Evolutionary conservation across 2,329 filamentous ascomycete genomes (phyloP), one percentile per base, ranked within the genome.

Genomic region (Epichloe aotearoae): DNA sequence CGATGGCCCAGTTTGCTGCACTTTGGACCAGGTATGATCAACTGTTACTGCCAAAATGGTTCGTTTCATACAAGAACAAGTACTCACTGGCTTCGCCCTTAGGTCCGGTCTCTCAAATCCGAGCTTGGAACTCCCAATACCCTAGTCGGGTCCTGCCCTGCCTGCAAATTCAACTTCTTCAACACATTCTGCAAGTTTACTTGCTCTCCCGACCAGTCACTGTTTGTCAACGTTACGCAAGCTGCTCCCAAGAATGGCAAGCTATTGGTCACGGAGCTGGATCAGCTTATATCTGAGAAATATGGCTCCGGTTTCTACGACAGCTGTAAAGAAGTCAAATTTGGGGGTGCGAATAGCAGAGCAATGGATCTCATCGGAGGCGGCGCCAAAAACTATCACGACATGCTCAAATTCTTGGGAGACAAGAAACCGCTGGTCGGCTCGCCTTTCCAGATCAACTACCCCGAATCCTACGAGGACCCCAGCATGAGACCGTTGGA

Each of bases 301-400:
- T 97, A 94, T 64, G 90, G 88, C 42, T 76, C 79, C 8, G 89
- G 86, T 1, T 94, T 98, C 71, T 98, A 90, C 65, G 79, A 95
- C 67, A 98, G 93, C 69, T 98, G 93, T 73, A 97, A 97, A 69
- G 89, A 98, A 66, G 91, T 98, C 69, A 98, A 98, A 64, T 96
- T 97, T 61, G 93, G 93, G 37, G 86, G 90, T 6, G 90, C 91
- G 41, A 95, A 95, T 63, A 85, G 87, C 54, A 89, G 85, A 61
- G 93, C 91, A 15, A 98, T 98, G 79, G 85, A 91, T 59, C 83
- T 98, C 59, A 97, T 98, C 54, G 94, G 93, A 34, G 93, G 93
- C 15, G 90, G 91, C 15, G 93, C 93, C 12, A 91, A 90, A 67
- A 87, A 96, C 64, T 94, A 91, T 65, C 80, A 82, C 0, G 79